These are phyloP conservation scores for Chlamydomonas applanata DNA, from an alignment of 139 green algal species.

Conservation along the genomic window DNA sequence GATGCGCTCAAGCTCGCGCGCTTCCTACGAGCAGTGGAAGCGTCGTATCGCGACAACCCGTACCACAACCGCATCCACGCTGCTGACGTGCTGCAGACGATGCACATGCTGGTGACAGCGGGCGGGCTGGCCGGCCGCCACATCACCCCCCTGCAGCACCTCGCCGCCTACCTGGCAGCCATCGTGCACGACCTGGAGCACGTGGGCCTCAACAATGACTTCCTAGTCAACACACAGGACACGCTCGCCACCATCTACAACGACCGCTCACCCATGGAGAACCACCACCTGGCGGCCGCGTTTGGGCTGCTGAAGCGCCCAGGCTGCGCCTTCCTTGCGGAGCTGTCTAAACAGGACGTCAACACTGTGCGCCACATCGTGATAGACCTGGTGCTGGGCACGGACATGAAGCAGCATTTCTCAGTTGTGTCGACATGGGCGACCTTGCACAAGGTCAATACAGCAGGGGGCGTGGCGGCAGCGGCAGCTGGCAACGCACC, in stretches of 20 bases:
- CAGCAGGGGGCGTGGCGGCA: too few species aligned
- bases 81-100: slow-evolving; percentile 43
- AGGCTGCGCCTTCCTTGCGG: slow-evolving; percentile 32
- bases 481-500: too few species aligned
- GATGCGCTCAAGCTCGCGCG: too few species aligned
- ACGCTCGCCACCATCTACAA: slow-evolving; percentile 45
- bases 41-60: slow-evolving; percentile 35
- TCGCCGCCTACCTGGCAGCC: slow-evolving; percentile 42
- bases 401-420: slow-evolving; percentile 46
- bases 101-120: slow-evolving; percentile 31
- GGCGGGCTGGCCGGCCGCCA: slow-evolving; percentile 20
- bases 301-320: slow-evolving; percentile 27
- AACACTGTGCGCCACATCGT: slow-evolving; percentile 21
- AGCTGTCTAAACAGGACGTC: slow-evolving; percentile 28
- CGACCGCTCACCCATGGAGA: slow-evolving; percentile 42
- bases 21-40: slow-evolving; percentile 33
- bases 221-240: slow-evolving; percentile 28
- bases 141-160: slow-evolving; percentile 14
- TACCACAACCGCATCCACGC: slow-evolving; percentile 52
- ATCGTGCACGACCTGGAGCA: slow-evolving; percentile 35
- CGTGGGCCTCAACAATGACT: slow-evolving; percentile 43
- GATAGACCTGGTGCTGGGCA: slow-evolving; percentile 20
- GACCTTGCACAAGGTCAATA: too few species aligned
- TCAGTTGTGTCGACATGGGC: not conserved
- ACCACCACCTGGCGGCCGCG: slow-evolving; percentile 36